Evolutionary conservation across 164 flowering plant species (phyloP).

Genomic region (Dillenia turbinata): DNA sequence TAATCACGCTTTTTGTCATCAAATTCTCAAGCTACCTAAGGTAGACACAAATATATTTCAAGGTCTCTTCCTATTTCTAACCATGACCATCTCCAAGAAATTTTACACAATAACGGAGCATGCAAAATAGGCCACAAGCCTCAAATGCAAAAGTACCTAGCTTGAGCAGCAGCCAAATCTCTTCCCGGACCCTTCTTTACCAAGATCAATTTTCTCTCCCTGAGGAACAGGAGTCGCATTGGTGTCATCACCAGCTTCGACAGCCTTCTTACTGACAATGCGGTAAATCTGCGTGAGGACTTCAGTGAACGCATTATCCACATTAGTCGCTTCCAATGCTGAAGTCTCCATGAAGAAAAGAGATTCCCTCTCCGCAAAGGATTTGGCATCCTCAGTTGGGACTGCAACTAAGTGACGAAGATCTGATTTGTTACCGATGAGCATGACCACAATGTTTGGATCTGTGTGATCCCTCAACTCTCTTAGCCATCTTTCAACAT

Average conservation of each 20-base stretch:
- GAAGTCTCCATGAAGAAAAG: slow-evolving; percentile 88
- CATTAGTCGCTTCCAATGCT: slow-evolving; percentile 73
- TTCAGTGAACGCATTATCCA: slow-evolving; percentile 68
- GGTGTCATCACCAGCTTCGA: slow-evolving; percentile 49
- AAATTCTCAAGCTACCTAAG: not conserved
- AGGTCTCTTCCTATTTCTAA: not conserved
- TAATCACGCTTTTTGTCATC: not conserved
- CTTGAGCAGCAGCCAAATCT: slow-evolving; percentile 56
- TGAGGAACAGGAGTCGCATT: slow-evolving; percentile 37
- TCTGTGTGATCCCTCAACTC: slow-evolving; percentile 78
- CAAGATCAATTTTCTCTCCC: slow-evolving; percentile 64
- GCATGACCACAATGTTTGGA: slow-evolving; percentile 81
- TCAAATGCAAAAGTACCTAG: slow-evolving; percentile 11
- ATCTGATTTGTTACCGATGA: slow-evolving; percentile 73
- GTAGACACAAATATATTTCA: not conserved
- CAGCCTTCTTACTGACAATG: slow-evolving; percentile 62
- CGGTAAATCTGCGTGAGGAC: slow-evolving; percentile 73
- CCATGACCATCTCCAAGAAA: not conserved
- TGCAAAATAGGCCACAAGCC: not conserved
- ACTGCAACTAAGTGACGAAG: slow-evolving; percentile 80
- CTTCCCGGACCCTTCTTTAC: slow-evolving; percentile 62
- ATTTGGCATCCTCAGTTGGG: slow-evolving; percentile 61
- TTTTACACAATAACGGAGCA: not conserved
- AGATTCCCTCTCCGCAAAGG: slow-evolving; percentile 73
- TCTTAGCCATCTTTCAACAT: slow-evolving; percentile 74